Conservation (phyloP, 768 basidiomycete genomes). For the Paxillus involutus region DNA sequence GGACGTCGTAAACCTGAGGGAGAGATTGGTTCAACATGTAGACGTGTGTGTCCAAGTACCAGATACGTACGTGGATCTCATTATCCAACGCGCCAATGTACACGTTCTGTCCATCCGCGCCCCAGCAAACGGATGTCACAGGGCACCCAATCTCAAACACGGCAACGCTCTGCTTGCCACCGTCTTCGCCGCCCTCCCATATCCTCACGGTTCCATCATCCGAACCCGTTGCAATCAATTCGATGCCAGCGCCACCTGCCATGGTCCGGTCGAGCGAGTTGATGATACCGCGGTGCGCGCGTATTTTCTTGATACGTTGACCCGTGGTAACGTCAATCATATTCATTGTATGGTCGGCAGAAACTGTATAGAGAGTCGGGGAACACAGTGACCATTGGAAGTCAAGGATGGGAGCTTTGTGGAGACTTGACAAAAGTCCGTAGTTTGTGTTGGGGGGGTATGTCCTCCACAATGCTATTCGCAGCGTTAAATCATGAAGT, state of each 20-base stretch:
- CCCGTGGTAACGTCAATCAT: constrained; percentile 84
- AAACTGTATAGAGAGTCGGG: constrained; percentile 75
- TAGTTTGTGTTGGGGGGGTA: constrained; percentile 94
- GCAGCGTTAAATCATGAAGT: constrained; percentile 1
- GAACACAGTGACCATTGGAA: constrained; percentile 85
- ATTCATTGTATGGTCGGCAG: constrained; percentile 83
- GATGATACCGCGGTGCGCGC: constrained; percentile 89
- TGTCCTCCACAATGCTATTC: constrained; percentile 82
- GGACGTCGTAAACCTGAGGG: constrained; percentile 80
- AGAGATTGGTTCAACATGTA: not conserved
- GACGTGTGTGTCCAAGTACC: not conserved
- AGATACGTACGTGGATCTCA: constrained; percentile 80
- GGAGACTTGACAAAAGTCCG: constrained; percentile 74
- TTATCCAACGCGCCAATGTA: constrained; percentile 96
- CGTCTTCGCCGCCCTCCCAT: constrained; percentile 87
- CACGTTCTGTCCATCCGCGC: constrained; percentile 83
- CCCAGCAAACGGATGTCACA: constrained; percentile 91
- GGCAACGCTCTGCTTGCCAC: constrained; percentile 68
- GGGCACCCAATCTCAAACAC: constrained; percentile 87
- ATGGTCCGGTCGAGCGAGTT: constrained; percentile 87
- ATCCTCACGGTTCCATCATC: constrained; percentile 92
- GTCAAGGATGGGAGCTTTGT: constrained; percentile 92
- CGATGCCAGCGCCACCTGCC: constrained; percentile 79
- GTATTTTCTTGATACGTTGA: constrained; percentile 74
- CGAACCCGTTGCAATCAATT: constrained; percentile 83